Base-by-base conservation (phyloP, 2,329 filamentous ascomycete genomes). In the Ilyonectria robusta region DNA sequence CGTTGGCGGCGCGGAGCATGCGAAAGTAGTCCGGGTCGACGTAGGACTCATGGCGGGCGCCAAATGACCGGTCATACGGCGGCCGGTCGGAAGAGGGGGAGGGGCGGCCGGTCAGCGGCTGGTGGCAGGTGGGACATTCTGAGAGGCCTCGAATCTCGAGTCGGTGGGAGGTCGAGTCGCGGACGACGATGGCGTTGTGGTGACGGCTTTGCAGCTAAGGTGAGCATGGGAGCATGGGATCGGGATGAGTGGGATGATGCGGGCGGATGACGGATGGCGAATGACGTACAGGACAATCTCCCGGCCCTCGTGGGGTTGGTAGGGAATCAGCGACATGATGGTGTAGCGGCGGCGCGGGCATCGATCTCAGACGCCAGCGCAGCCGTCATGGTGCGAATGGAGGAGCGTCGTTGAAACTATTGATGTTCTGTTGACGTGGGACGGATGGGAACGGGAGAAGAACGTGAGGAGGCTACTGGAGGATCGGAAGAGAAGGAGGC, bases 21-120 rank as follows among this genome's bases (percentile, higher is more conserved):
- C 94, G 94, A 81, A 99, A 99, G 84, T 99, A 99, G 58, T 94
- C 90, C 2, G 95, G 95, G 76, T 95, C 92, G 73, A 98, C 93
- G 78, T 95, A 98, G 63, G 91, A 88, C 55, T 92, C 87, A 37
- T 83, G 82, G 57, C 80, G 77, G 35, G 81, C 75, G 47, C 76
- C 80, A 62, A 76, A 80, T 5, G 77, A 70, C n/a, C 73, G 75
- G 60, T 87, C 87, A 77, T 83, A 89, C 68, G 84, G 79, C 68
- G 84, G 79, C 35, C 83, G 81, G 23, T 89, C 86, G 59, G 86
- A 81, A 46, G 88, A 86, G 15, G 69, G 40, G 78, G 79, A 44
- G 78, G 79, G 65, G 23, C 78, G 77, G 70, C 63, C 51, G 21
- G 86, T 79, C 80, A 91, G 87, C 19, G 94, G 90, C 59, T 93